These are phyloP conservation scores for Metschnikowia reukaufii DNA, from an alignment of 805 yeast species.

Conservation along the genomic window DNA sequence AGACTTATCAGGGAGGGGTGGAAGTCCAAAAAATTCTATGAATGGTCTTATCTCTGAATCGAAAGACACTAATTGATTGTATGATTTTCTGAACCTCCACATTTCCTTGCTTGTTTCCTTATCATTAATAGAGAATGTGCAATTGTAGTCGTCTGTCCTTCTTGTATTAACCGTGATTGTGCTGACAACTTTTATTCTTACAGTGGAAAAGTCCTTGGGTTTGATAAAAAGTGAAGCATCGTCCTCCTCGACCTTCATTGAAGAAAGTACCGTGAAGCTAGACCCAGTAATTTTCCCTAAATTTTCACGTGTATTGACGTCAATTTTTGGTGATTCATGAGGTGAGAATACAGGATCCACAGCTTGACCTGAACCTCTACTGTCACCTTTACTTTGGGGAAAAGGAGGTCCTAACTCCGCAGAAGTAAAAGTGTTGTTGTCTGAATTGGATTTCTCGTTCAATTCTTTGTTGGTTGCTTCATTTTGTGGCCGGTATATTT, in stretches of 20 bases:
- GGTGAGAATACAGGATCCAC: not conserved
- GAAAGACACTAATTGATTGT: constrained; percentile 57
- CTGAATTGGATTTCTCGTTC: not conserved
- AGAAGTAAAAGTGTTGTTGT: not conserved
- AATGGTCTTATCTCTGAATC: constrained; percentile 60
- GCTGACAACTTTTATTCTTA: constrained; percentile 48
- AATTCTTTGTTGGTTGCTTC: no score
- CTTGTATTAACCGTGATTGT: constrained; percentile 40
- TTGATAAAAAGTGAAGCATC: constrained; percentile 55
- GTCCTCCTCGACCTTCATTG: constrained; percentile 30
- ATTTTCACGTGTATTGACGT: not conserved
- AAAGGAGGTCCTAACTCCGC: not conserved
- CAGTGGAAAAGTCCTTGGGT: constrained; percentile 56
- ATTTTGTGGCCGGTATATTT: not conserved
- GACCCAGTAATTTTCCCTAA: constrained; percentile 8
- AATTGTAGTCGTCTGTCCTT: constrained; percentile 55
- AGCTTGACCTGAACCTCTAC: not conserved
- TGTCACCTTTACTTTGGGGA: not conserved
- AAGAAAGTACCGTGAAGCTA: constrained; percentile 18
- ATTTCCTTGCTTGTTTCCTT: constrained; percentile 61
- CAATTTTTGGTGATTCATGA: not conserved
- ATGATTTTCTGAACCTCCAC: constrained; percentile 71
- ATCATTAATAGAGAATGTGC: constrained; percentile 64
- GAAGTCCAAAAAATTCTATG: constrained; percentile 52
- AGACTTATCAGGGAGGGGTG: constrained; percentile 63